phyloP scores from a whole-genome alignment of 169 alveolate genomes.

The Ichthyophthirius multifiliis region DNA sequence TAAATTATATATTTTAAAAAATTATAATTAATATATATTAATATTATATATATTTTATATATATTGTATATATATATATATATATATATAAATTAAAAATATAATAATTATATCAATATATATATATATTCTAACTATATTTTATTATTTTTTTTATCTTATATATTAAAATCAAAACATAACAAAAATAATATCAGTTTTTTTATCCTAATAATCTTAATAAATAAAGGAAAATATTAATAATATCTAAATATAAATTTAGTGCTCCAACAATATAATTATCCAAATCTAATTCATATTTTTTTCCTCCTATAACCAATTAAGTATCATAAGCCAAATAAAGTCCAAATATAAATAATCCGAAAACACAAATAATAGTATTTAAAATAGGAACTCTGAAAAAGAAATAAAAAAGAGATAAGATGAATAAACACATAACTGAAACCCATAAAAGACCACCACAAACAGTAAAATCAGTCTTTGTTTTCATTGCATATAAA shows the following conservation, averaged over 20 bases:
- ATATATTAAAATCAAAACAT: no score
- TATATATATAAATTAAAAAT: no score
- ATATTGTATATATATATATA: no score
- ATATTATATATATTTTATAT: no score
- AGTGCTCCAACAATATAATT: slow-evolving; percentile 84
- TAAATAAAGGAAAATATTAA: slow-evolving; percentile 63
- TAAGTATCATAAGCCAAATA: slow-evolving; percentile 82
- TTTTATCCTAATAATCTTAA: slow-evolving; percentile 22
- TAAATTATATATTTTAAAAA: no score
- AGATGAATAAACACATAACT: neutral
- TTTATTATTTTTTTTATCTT: no score
- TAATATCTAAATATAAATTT: slow-evolving; percentile 79
- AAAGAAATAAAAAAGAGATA: slow-evolving; percentile 8
- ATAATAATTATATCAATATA: no score
- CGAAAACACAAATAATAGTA: slow-evolving; percentile 43
- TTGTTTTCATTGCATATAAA: slow-evolving; percentile 52
- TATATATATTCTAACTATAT: no score
- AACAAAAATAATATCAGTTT: no score
- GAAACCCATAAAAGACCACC: slow-evolving; percentile 19
- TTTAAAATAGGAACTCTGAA: slow-evolving; percentile 3
- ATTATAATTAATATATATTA: no score
- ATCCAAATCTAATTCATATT: slow-evolving; percentile 68
- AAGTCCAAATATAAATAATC: slow-evolving; percentile 62
- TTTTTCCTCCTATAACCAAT: slow-evolving; percentile 74
- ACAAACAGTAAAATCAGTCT: slow-evolving; percentile 40